Conservation (phyloP, 2,329 filamentous ascomycete species). For the Cyphellophora attinorum region DNA sequence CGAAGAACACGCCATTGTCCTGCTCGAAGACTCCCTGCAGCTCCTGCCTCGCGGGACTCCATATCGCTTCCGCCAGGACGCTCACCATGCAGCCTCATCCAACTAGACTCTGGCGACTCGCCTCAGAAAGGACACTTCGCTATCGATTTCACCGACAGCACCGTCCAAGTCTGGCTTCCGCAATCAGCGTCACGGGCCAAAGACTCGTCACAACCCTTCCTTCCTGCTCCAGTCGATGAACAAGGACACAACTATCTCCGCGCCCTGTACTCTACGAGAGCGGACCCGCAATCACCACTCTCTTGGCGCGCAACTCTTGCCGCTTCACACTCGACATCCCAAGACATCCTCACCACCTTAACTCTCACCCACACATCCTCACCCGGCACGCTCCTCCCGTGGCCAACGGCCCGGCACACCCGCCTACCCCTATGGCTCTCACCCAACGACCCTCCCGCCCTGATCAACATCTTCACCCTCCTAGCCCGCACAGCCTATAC, state of each 20-base stretch:
- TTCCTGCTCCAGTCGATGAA: not conserved
- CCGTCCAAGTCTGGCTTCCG: not conserved
- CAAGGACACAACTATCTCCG: constrained; percentile 40
- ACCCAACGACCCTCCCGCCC: constrained; percentile 59
- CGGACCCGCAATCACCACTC: constrained; percentile 37
- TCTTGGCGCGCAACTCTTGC: constrained; percentile 70
- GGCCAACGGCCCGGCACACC: constrained; percentile 75
- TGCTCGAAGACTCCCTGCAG: not conserved
- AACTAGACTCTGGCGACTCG: not conserved
- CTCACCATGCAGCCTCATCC: not conserved
- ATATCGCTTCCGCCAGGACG: not conserved
- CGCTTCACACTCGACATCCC: constrained; percentile 55
- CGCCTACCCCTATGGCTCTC: constrained; percentile 94
- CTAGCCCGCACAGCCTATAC: constrained; percentile 91
- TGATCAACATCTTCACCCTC: constrained; percentile 75
- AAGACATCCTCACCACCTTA: constrained; percentile 82
- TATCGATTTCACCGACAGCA: not conserved
- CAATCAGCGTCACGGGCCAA: not conserved
- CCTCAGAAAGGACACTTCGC: not conserved
- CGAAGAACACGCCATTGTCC: not conserved
- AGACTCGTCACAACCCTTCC: not conserved
- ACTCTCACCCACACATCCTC: constrained; percentile 71
- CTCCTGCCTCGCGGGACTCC: not conserved
- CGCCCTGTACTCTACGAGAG: constrained; percentile 61
- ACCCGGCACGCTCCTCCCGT: constrained; percentile 57